Conservation (phyloP, 2,329 filamentous ascomycete species). For the Aspergillus tanneri region DNA sequence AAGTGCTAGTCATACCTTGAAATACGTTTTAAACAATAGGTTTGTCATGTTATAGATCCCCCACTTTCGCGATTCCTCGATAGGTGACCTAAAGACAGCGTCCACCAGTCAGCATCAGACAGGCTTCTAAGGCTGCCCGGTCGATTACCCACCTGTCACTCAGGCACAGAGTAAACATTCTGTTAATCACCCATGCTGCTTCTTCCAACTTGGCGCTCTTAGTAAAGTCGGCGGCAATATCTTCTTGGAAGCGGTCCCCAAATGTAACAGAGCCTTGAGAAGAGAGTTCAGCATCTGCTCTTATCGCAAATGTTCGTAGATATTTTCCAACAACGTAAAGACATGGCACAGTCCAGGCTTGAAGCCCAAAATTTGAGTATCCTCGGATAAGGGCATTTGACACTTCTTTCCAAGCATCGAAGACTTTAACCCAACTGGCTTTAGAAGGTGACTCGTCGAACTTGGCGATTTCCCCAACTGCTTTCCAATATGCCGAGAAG, state of each 20-base stretch:
- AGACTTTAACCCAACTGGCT: conserved; percentile 77
- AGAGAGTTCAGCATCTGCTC: conserved; percentile 72
- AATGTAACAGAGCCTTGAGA: conserved; percentile 49
- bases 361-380: conserved; percentile 72
- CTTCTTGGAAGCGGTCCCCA: conserved; percentile 66
- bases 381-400: conserved; percentile 74
- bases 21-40: conserved; percentile 96
- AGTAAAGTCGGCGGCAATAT: conserved; percentile 72
- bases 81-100: conserved; percentile 60
- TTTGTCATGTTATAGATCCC: conserved; percentile 94
- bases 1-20: conserved; percentile 60
- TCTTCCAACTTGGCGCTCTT: conserved; percentile 87
- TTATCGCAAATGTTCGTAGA: conserved; percentile 82
- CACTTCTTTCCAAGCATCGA: conserved; percentile 85
- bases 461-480: conserved; percentile 68
- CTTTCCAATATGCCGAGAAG: conserved; percentile 80
- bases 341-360: conserved; percentile 89
- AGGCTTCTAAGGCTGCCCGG: background rate
- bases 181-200: conserved; percentile 84
- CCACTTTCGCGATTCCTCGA: conserved; percentile 95
- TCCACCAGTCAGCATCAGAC: background rate
- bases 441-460: conserved; percentile 55
- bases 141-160: conserved; percentile 72
- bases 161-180: conserved; percentile 86
- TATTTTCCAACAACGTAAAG: conserved; percentile 86